phyloP scores from a whole-genome alignment of 169 alveolate species.

The Eimeria acervulina region DNA sequence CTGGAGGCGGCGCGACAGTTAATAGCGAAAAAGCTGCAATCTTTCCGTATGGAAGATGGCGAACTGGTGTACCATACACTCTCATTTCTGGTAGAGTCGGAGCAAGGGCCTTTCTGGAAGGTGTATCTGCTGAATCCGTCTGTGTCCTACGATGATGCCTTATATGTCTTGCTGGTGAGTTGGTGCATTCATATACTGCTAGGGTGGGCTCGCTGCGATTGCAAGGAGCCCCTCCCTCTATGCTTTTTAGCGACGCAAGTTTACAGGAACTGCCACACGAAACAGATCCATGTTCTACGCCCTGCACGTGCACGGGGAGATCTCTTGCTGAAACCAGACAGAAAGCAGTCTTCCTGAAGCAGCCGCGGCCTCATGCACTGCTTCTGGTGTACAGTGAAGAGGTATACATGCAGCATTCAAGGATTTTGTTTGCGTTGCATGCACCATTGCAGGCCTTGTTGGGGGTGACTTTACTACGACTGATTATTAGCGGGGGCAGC shows the following conservation, averaged over 20 bases:
- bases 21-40: conserved; percentile 4
- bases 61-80: conserved; percentile 35
- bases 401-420: no score
- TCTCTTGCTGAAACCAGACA: no score
- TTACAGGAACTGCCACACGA: no score
- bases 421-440: background rate
- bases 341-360: no score
- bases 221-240: no score
- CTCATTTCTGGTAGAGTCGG: background rate
- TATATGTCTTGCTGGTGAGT: conserved; percentile 28
- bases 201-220: no score
- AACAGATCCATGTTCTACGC: no score
- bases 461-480: background rate
- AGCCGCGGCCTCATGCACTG: no score
- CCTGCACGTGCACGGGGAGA: no score
- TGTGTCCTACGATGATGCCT: conserved; percentile 3
- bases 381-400: no score
- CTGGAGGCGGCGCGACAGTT: conserved; percentile 25
- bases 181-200: no score
- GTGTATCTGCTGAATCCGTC: conserved; percentile 6
- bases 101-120: conserved; percentile 22
- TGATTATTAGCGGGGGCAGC: conserved; percentile 58
- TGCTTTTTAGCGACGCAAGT: no score
- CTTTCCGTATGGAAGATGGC: conserved; percentile 60
- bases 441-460: conserved; percentile 12